A percentile compares a stretch with the other conserved stretches of the same genome.
phyloP scores from a whole-genome alignment of 768 basidiomycete species.

The Hortiboletus flavorubellus region DNA sequence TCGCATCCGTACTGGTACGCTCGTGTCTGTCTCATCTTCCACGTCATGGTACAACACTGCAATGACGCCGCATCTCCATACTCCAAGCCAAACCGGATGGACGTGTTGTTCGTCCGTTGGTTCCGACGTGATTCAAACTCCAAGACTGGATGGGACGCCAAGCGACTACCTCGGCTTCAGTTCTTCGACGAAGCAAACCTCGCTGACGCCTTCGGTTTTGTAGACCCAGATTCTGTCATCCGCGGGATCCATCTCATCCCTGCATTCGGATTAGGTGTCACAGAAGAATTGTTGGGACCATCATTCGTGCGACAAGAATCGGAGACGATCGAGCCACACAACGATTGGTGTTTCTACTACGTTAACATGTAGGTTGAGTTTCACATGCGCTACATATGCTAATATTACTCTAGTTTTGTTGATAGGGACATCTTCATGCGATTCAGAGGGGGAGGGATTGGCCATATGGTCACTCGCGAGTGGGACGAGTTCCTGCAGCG shows the following conservation, averaged over 20 bases:
- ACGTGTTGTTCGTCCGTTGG: conserved; percentile 44
- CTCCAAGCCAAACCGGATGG: conserved; percentile 22
- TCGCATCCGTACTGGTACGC: conserved; percentile 40
- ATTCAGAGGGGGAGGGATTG: conserved; percentile 27
- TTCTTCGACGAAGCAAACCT: too few species aligned
- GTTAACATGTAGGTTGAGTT: too few species aligned
- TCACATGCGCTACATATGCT: too few species aligned
- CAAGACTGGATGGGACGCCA: not conserved
- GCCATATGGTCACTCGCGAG: conserved; percentile 21
- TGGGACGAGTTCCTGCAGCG: conserved; percentile 9
- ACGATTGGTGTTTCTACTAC: conserved; percentile 31
- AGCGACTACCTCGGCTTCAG: too few species aligned
- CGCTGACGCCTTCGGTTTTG: too few species aligned
- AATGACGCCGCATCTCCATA: not conserved
- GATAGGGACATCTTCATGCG: conserved; percentile 20
- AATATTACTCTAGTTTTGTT: not conserved
- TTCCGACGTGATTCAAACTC: conserved; percentile 28
- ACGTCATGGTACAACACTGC: conserved; percentile 5
- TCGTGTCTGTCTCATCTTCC: conserved; percentile 12
- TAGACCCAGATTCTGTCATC: too few species aligned
- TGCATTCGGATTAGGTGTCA: too few species aligned
- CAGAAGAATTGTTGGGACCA: not conserved
- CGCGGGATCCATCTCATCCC: too few species aligned
- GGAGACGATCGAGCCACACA: not conserved
- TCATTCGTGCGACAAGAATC: not conserved